Evolutionary conservation across 2,329 filamentous ascomycete species (phyloP).

Genomic region (Trichoderma sp.): DNA sequence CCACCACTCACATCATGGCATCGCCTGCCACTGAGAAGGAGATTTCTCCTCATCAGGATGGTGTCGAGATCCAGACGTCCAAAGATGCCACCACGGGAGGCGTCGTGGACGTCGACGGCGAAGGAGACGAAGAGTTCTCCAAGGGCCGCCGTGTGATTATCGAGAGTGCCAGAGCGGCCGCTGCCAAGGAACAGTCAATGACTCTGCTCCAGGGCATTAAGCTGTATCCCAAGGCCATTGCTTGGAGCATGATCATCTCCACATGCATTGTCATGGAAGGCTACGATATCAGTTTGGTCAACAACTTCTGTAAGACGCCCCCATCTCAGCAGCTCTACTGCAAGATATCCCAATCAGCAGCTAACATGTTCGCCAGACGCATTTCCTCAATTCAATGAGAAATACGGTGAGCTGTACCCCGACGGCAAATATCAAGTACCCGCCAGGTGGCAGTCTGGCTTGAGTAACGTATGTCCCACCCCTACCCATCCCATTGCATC

Average conservation of each 20-base stretch:
- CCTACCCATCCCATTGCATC: neutral
- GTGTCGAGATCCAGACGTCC: neutral
- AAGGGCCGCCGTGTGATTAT: constrained; percentile 32
- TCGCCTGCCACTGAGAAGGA: constrained; percentile 2
- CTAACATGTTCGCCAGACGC: constrained; percentile 37
- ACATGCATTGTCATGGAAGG: constrained; percentile 91
- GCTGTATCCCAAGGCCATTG: constrained; percentile 82
- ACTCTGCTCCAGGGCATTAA: constrained; percentile 71
- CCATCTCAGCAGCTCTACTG: neutral
- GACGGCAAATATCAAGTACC: constrained; percentile 54
- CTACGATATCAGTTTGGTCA: constrained; percentile 77
- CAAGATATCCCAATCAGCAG: neutral
- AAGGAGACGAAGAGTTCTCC: constrained; percentile 21
- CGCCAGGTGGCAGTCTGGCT: constrained; percentile 59
- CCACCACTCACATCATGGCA: neutral
- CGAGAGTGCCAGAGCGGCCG: constrained; percentile 42
- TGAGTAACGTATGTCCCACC: constrained; percentile 47
- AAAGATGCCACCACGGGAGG: neutral
- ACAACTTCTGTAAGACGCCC: constrained; percentile 64
- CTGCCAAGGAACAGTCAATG: constrained; percentile 66
- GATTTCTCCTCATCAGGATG: neutral
- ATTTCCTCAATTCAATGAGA: constrained; percentile 55
- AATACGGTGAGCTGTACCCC: constrained; percentile 50
- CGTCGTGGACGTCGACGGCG: neutral
- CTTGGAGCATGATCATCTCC: constrained; percentile 82